phyloP scores from a whole-genome alignment of 208 protist genomes.

The Trichomonas tenax region DNA sequence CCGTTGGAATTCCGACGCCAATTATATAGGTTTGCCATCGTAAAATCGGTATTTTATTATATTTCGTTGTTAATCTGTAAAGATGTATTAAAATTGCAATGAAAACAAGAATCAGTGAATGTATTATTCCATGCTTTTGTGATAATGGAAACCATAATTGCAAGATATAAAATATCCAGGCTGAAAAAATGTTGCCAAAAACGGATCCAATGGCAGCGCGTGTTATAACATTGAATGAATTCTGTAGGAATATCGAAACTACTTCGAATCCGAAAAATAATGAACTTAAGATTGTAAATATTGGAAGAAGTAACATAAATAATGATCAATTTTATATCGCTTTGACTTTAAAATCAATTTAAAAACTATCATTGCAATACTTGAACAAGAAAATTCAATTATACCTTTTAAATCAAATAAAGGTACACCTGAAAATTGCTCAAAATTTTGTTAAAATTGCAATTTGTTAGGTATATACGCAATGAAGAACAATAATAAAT shows the following conservation, averaged over 20 bases:
- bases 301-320: neutral
- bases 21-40: neutral
- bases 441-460: too few species aligned
- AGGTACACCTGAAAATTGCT: too few species aligned
- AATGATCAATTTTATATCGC: too few species aligned
- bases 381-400: too few species aligned
- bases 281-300: neutral
- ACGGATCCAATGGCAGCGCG: neutral
- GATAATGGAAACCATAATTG: neutral
- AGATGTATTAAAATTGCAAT: neutral
- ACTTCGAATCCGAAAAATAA: neutral
- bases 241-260: neutral
- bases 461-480: too few species aligned
- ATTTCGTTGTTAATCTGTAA: neutral
- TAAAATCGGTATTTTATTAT: neutral
- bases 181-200: neutral
- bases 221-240: neutral
- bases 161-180: neutral
- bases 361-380: too few species aligned
- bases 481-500: too few species aligned
- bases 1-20: neutral
- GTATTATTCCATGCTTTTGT: neutral
- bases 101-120: neutral
- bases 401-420: too few species aligned
- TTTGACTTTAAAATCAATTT: too few species aligned